Percentiles rank a stretch among this genome's conserved stretches.
These are phyloP conservation scores for Xeromyces bisporus DNA, from an alignment of 495 filamentous ascomycete genomes.

Conservation along the genomic window DNA sequence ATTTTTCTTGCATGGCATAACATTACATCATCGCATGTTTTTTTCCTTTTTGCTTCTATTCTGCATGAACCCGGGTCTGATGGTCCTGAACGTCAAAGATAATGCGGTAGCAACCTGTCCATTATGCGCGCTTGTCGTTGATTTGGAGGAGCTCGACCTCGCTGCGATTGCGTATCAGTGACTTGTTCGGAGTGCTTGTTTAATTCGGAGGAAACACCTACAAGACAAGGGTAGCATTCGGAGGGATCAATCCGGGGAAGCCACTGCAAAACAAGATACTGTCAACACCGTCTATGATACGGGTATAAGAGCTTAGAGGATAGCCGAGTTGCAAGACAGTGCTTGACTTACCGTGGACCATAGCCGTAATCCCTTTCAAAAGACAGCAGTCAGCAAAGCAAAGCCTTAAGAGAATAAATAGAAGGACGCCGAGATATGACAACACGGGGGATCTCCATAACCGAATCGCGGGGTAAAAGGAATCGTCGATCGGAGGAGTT, in stretches of 20 bases:
- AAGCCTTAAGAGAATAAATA: no score
- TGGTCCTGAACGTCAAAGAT: no score
- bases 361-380: constrained; percentile 57
- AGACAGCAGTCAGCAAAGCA: constrained; percentile 12
- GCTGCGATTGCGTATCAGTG: constrained; percentile 11
- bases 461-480: no score
- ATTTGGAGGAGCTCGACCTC: constrained; percentile 24
- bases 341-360: constrained; percentile 42
- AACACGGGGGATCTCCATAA: neutral
- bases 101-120: no score
- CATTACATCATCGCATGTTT: no score
- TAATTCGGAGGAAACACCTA: constrained; percentile 16
- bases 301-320: no score
- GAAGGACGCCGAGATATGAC: no score
- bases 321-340: no score
- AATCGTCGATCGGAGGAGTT: no score
- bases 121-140: constrained; percentile 1
- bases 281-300: neutral
- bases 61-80: no score
- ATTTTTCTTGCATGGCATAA: no score
- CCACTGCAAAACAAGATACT: constrained; percentile 28
- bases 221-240: constrained; percentile 31
- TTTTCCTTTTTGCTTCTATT: no score
- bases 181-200: constrained; percentile 2
- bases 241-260: constrained; percentile 46